phyloP scores from a whole-genome alignment of 345 rosid species.

The Combretum micranthum region DNA sequence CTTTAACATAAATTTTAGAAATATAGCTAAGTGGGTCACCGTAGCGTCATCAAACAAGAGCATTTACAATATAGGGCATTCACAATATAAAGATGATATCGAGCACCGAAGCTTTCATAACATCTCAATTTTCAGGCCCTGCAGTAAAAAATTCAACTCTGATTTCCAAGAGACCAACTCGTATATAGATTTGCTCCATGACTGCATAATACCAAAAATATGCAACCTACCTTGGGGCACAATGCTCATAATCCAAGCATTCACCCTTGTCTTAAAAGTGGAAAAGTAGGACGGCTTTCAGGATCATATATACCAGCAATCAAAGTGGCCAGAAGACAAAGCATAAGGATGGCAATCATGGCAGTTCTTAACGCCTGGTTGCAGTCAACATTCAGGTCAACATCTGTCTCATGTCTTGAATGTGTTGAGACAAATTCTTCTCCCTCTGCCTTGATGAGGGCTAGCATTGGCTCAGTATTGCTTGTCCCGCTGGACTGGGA shows the following conservation, averaged over 20 bases:
- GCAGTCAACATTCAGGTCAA: conserved; percentile 29
- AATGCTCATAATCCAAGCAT: neutral
- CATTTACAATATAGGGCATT: too few species aligned
- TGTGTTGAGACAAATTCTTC: conserved; percentile 8
- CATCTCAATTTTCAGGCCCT: too few species aligned
- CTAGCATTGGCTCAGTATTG: conserved; percentile 12
- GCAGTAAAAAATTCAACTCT: too few species aligned
- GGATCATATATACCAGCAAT: conserved; percentile 53
- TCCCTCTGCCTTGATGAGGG: conserved; percentile 23
- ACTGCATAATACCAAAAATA: too few species aligned
- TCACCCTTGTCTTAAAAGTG: conserved; percentile 13
- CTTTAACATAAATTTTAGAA: too few species aligned
- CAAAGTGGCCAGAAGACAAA: conserved; percentile 48
- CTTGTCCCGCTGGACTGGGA: conserved; percentile 15
- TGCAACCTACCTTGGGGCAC: too few species aligned
- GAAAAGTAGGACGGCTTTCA: conserved; percentile 39
- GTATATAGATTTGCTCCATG: too few species aligned
- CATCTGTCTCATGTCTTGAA: conserved; percentile 17
- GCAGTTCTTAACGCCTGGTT: conserved; percentile 52
- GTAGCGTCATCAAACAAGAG: too few species aligned
- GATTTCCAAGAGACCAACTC: too few species aligned
- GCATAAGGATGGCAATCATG: conserved; percentile 55
- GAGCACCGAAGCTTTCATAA: too few species aligned
- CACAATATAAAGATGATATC: too few species aligned
- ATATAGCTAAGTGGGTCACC: too few species aligned